These are phyloP conservation scores for Kuraishia molischiana DNA, from an alignment of 805 yeast species.

Conservation along the genomic window DNA sequence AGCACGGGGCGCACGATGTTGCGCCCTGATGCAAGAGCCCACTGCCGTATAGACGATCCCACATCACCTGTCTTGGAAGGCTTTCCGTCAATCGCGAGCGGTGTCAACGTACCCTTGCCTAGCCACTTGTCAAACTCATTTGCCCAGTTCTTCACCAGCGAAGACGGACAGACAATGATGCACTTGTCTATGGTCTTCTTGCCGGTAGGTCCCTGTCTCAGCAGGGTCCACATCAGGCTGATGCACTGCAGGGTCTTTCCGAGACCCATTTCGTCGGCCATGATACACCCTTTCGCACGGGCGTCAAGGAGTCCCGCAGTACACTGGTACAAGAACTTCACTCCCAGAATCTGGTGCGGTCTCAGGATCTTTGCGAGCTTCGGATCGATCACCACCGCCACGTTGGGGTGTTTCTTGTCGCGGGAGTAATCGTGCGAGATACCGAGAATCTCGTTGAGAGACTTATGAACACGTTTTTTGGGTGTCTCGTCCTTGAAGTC, in stretches of 20 bases:
- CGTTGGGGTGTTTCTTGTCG: slow-evolving; percentile 58
- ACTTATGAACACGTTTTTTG: slow-evolving; percentile 42
- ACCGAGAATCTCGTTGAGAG: slow-evolving; percentile 76
- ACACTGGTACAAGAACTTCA: slow-evolving; percentile 81
- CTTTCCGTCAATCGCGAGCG: slow-evolving; percentile 90
- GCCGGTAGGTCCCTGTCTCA: slow-evolving; percentile 83
- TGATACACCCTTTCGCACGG: slow-evolving; percentile 87
- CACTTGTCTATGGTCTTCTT: slow-evolving; percentile 79
- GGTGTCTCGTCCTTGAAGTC: slow-evolving; percentile 16
- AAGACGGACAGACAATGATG: slow-evolving; percentile 91
- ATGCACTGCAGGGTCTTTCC: slow-evolving; percentile 90
- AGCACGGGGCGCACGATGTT: slow-evolving; percentile 87
- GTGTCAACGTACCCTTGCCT: slow-evolving; percentile 83
- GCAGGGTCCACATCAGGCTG: slow-evolving; percentile 83
- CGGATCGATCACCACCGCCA: slow-evolving; percentile 95
- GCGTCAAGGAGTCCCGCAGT: slow-evolving; percentile 80
- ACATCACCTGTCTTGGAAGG: slow-evolving; percentile 63
- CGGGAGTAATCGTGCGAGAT: slow-evolving; percentile 44
- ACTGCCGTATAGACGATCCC: slow-evolving; percentile 55
- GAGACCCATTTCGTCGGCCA: slow-evolving; percentile 97
- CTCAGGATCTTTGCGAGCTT: slow-evolving; percentile 70
- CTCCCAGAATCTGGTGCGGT: slow-evolving; percentile 97
- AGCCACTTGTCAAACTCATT: slow-evolving; percentile 93
- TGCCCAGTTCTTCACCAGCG: slow-evolving; percentile 94
- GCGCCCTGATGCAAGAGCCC: slow-evolving; percentile 87